Evolutionary conservation across 257 asterid genomes (phyloP), one percentile per base, ranked within the genome.

Genomic region (Lithospermum erythrorhizon): DNA sequence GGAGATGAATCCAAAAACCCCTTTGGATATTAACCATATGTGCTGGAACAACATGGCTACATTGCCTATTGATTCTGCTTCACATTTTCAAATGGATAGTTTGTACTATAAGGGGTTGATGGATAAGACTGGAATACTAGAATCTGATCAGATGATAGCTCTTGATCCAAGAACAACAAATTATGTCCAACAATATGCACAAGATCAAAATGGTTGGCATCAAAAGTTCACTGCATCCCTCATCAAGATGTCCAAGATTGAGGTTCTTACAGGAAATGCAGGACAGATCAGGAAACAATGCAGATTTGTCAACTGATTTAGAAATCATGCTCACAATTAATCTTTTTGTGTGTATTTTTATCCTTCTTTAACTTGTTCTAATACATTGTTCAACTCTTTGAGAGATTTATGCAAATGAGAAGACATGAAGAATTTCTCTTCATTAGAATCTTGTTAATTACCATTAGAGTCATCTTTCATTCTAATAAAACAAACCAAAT

Each of bases 281-380:
- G 89, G 89, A 56, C 78, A 86, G 55, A 71, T 86, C 71, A 76
- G 89, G 79, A 81, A 60, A 70, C 82, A 81, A 53, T 86, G 93
- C 70, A 76, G 72, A 61, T 65, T 62, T 63, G 83, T 80, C 37
- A 85, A 82, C 68, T 58, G 27, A 72, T 49, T 57, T 17, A 27
- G 32, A 27, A 27, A 27, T 27, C 32, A 27, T 0, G 32, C 32
- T 27, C 32, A 27, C 32, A 27, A 27, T 2, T 27, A 27, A 27
- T 27, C 32, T 3, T 27, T 27, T 27, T 2, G 32, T 27, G 32
- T 27, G 32, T 5, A 27, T 2, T 27, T 5, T 27, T 27, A 27
- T 27, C 32, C 32, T 27, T 27, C 32, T 27, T 27, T 2, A 27
- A 27, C 32, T 27, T 27, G 32, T 27, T 27, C 32, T 27, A 18